These are phyloP conservation scores for Elaeis guineensis DNA, from an alignment of 176 grass and related monocot species.

Conservation along the genomic window DNA sequence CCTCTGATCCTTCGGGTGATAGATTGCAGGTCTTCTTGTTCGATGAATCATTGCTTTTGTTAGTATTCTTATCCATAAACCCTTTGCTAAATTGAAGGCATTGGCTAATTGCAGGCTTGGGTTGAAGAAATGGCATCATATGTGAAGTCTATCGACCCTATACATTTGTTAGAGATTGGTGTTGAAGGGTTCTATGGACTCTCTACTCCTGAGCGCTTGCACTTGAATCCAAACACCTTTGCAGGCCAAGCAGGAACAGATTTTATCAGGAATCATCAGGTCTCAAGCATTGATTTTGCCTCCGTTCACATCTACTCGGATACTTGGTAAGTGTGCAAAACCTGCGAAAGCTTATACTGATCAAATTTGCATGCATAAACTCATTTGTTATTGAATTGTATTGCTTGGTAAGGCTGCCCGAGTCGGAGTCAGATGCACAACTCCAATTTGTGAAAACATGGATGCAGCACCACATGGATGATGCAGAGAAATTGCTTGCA, in stretches of 20 bases:
- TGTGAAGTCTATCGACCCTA: conserved; percentile 58
- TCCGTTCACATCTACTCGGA: conserved; percentile 80
- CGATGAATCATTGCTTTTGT: too few species aligned
- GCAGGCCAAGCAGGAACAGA: conserved; percentile 54
- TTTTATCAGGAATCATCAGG: conserved; percentile 69
- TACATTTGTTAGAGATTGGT: conserved; percentile 51
- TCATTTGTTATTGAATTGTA: background rate
- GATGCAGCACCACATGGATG: conserved; percentile 73
- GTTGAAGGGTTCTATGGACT: conserved; percentile 74
- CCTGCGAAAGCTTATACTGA: background rate
- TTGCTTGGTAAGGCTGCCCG: conserved; percentile 44
- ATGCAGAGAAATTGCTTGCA: conserved; percentile 49
- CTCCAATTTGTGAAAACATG: conserved; percentile 56
- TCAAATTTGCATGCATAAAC: too few species aligned
- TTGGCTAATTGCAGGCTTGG: conserved; percentile 43
- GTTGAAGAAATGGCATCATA: conserved; percentile 75
- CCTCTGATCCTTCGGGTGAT: conserved; percentile 68
- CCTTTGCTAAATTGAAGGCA: conserved; percentile 6
- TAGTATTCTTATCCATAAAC: too few species aligned
- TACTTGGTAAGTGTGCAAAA: conserved; percentile 36
- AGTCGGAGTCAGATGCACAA: conserved; percentile 39
- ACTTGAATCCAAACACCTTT: conserved; percentile 43
- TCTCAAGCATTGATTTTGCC: conserved; percentile 57
- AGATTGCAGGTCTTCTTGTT: conserved; percentile 39
- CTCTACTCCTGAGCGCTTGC: conserved; percentile 45